Percentiles rank a stretch among this genome's conserved stretches.
These are phyloP conservation scores for Leucosporidium yakuticum DNA, from an alignment of 768 basidiomycete genomes.

Conservation along the genomic window DNA sequence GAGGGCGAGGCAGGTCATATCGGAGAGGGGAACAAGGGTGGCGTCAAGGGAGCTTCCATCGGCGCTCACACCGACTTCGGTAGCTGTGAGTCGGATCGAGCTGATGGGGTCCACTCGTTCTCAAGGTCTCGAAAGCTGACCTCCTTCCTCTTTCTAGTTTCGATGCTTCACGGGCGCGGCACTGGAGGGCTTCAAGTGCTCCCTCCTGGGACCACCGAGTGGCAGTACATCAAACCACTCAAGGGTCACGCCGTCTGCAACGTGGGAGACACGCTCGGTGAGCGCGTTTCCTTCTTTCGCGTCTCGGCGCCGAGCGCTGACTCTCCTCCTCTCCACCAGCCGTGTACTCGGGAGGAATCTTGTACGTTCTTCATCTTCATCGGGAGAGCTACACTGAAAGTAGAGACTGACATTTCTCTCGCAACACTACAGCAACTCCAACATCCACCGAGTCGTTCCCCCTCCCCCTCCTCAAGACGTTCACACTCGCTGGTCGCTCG, in stretches of 20 bases:
- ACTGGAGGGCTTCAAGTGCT: conserved; percentile 33
- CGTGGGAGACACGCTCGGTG: conserved; percentile 29
- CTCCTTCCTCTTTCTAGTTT: neutral
- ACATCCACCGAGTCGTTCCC: conserved; percentile 31
- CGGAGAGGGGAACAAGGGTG: conserved; percentile 36
- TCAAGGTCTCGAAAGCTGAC: neutral
- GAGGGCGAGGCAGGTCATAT: neutral
- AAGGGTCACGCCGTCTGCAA: conserved; percentile 34
- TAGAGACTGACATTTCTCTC: too few species aligned
- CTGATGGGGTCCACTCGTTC: neutral
- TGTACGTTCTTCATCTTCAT: neutral
- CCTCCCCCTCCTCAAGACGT: conserved; percentile 17
- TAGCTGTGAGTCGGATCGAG: conserved; percentile 8
- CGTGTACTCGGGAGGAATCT: conserved; percentile 30
- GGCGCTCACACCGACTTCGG: conserved; percentile 64
- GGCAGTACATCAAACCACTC: conserved; percentile 29
- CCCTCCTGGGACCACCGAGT: conserved; percentile 20
- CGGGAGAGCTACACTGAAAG: neutral
- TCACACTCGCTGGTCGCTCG: conserved; percentile 23
- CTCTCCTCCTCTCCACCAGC: neutral
- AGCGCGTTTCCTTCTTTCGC: neutral
- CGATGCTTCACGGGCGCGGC: conserved; percentile 32
- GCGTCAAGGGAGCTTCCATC: conserved; percentile 47
- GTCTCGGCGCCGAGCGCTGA: neutral
- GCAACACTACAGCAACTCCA: neutral